phyloP scores from a whole-genome alignment of 495 filamentous ascomycete genomes.

The Penicillium verhagenii region DNA sequence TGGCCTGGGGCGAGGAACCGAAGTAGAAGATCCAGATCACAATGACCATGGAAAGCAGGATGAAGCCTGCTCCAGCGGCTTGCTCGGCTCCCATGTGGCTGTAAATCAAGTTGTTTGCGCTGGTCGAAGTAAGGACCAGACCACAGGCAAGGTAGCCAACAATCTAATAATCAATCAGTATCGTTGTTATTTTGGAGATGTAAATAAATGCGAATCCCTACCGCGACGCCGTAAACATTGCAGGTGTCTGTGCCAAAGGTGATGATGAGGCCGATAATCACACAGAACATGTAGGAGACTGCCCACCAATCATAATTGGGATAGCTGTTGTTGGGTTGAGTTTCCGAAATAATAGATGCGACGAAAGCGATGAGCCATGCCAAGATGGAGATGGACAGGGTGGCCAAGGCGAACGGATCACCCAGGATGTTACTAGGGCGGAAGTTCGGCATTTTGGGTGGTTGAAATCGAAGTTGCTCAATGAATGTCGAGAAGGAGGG shows the following conservation, averaged over 20 bases:
- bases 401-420: conserved; percentile 94
- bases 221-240: conserved; percentile 85
- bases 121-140: conserved; percentile 78
- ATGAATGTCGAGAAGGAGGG: neutral
- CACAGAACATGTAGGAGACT: conserved; percentile 77
- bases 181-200: neutral
- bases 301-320: conserved; percentile 92
- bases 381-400: conserved; percentile 83
- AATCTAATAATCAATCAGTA: conserved; percentile 48
- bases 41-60: conserved; percentile 91
- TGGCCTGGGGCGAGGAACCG: conserved; percentile 85
- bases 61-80: conserved; percentile 89
- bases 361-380: conserved; percentile 95
- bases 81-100: conserved; percentile 65
- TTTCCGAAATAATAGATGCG: conserved; percentile 73
- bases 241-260: conserved; percentile 79
- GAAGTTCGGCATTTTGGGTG: conserved; percentile 55
- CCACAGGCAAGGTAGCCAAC: conserved; percentile 82
- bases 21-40: conserved; percentile 99
- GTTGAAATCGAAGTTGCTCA: conserved; percentile 3
- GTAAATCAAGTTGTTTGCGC: conserved; percentile 81
- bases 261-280: conserved; percentile 74
- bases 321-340: conserved; percentile 47
- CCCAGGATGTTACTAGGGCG: conserved; percentile 86
- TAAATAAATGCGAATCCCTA: conserved; percentile 37